Evolutionary conservation across 2,329 filamentous ascomycete genomes (phyloP), one percentile per base, ranked within the genome.

Genomic region (Chaetomiaceae sp.): DNA sequence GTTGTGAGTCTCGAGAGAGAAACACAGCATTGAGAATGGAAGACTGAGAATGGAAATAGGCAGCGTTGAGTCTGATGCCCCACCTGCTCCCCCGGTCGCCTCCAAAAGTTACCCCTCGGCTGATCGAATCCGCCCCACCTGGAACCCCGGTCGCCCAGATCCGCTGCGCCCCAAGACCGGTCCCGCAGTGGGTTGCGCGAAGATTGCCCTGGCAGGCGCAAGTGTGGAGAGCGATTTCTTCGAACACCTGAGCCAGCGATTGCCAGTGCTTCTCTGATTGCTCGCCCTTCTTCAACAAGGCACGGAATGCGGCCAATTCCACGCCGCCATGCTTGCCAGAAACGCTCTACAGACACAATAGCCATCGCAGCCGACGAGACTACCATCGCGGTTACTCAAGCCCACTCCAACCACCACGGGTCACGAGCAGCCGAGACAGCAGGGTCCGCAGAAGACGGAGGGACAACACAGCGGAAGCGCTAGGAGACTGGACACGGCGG

Each of bases 141-240:
- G 20, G 49, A 25, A 54, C 55, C 44, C 36, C 40, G 46, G 49
- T 50, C 31, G 29, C 44, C 52, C 48, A 31, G 27, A 52, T 33
- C 39, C 51, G 40, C 55, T 45, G 40, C 47, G 36, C 34, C n/a
- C n/a, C 47, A 34, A 17, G 29, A 23, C 12, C 6, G n/a, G 45
- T 38, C 33, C 45, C 34, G 34, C 45, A 37, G 17, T 17, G n/a
- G n/a, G n/a, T n/a, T n/a, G 23, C 40, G 20, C 42, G 25, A 17
- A 20, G 11, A 15, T 37, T 36, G 39, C 36, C 31, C 22, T 29
- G 17, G 42, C 27, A 27, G 42, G 27, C 27, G 8, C 8, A 31
- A 12, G 27, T 31, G 54, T 56, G 54, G 51, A 55, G 57, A 56
- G 53, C 47, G 45, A 54, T 59, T 59, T 59, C 56, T 59, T 56